Base-by-base conservation (phyloP, 2,329 filamentous ascomycete species). In the Neofusicoccum sp. region DNA sequence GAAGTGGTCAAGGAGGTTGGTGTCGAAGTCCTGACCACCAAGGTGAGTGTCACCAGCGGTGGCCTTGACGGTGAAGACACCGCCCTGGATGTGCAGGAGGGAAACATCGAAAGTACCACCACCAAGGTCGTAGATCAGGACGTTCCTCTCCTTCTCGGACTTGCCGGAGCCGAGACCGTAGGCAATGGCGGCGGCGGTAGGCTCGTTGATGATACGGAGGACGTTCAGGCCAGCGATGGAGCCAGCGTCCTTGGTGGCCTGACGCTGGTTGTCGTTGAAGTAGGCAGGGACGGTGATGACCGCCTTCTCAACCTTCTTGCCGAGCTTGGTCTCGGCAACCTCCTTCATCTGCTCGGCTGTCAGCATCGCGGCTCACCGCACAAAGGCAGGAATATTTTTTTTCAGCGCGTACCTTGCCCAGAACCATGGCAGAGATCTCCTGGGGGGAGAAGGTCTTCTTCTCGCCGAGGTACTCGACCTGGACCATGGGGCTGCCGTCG, bases 31-130 rank as follows among this genome's bases (percentile, higher is more conserved):
- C 76, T 95, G 88, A 73, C 93, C 93, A 85, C 93, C 93, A 78
- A 97, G 83, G 78, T 97, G 93, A 73, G 92, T 97, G 75, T 99
- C 93, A 87, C 95, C 95, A 73, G 93, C 93, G 63, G 95, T 98
- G 65, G 93, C 93, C 87, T 96, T 96, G 78, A 98, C 95, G 67
- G 93, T 96, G 86, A 99, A 99, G 73, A 99, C 95, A 85, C 95
- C 95, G 76, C 93, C 93, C 83, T 98, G 92, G 78, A 99, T 98
- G 86, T 96, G 93, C 47, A 99, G 87, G 69, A 98, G 91, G 66
- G 95, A 98, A 30, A 99, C 95, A 97, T 99, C 95, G 82, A 99
- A 99, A 78, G 95, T 99, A 86, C 95, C 95, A 86, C 95, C 95
- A 86, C 95, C 95, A 66, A 99, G 89, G 88, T 99, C 95, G 85